These are phyloP conservation scores for Fusarium ambrosium DNA, from an alignment of 2,329 filamentous ascomycete species.

Conservation along the genomic window DNA sequence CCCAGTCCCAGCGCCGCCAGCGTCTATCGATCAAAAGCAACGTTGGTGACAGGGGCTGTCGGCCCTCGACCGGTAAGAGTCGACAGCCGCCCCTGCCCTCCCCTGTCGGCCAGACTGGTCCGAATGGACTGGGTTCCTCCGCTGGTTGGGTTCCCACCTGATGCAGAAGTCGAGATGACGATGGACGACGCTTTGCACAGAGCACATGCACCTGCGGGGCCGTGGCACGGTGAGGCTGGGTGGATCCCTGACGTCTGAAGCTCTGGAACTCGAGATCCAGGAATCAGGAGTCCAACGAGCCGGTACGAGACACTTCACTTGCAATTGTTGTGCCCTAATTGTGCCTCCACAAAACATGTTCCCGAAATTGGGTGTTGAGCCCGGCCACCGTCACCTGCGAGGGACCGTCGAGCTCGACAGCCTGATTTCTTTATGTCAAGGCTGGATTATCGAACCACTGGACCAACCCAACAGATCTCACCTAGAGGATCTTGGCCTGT, in stretches of 20 bases:
- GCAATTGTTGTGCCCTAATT: conserved; percentile 50
- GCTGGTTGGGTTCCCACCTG: conserved; percentile 36
- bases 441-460: neutral
- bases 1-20: conserved; percentile 26
- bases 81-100: conserved; percentile 21
- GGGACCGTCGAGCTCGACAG: neutral
- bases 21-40: conserved; percentile 44
- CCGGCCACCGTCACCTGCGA: neutral
- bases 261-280: conserved; percentile 39
- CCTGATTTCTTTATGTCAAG: neutral
- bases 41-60: conserved; percentile 34
- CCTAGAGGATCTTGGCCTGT: conserved; percentile 14
- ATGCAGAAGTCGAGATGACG: conserved; percentile 43
- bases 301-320: conserved; percentile 41
- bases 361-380: conserved; percentile 16
- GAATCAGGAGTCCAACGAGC: conserved; percentile 44
- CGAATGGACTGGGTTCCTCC: conserved; percentile 29
- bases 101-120: conserved; percentile 37
- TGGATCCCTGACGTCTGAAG: conserved; percentile 45
- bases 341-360: conserved; percentile 41
- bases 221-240: conserved; percentile 46
- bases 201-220: conserved; percentile 45
- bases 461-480: conserved; percentile 7
- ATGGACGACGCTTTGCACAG: conserved; percentile 37
- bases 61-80: conserved; percentile 29